These are phyloP conservation scores for Teratosphaeria nubilosa DNA, from an alignment of 2,329 filamentous ascomycete species.

Conservation along the genomic window DNA sequence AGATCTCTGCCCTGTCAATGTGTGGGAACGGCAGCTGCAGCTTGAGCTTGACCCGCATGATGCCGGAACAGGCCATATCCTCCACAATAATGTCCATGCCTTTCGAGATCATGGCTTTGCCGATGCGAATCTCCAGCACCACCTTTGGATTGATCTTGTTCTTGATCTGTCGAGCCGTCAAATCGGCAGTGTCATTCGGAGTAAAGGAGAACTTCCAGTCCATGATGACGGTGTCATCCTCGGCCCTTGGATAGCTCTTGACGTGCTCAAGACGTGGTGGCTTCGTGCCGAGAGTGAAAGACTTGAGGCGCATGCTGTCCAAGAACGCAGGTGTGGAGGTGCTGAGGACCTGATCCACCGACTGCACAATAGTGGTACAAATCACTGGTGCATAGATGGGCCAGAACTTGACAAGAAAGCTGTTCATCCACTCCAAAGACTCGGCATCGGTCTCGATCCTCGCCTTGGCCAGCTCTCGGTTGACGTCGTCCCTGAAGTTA, in stretches of 20 bases:
- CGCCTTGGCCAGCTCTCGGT: slow-evolving; percentile 77
- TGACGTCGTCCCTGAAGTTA: slow-evolving; percentile 92
- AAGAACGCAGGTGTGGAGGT: slow-evolving; percentile 85
- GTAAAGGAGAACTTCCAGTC: slow-evolving; percentile 99
- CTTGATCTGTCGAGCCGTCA: slow-evolving; percentile 81
- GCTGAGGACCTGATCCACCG: slow-evolving; percentile 91
- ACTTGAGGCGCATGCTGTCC: slow-evolving; percentile 87
- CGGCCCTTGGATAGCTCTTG: slow-evolving; percentile 92
- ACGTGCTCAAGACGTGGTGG: slow-evolving; percentile 94
- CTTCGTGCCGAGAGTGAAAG: slow-evolving; percentile 88
- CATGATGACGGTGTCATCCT: slow-evolving; percentile 95
- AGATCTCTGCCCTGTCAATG: slow-evolving; percentile 88
- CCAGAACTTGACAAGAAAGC: slow-evolving; percentile 97
- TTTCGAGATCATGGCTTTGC: slow-evolving; percentile 95
- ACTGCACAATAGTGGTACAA: slow-evolving; percentile 81
- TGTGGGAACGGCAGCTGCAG: slow-evolving; percentile 93
- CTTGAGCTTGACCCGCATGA: slow-evolving; percentile 97
- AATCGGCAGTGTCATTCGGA: slow-evolving; percentile 82
- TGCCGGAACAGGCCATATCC: slow-evolving; percentile 88
- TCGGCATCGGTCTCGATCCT: slow-evolving; percentile 83
- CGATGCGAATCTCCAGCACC: slow-evolving; percentile 85
- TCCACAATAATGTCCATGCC: slow-evolving; percentile 95
- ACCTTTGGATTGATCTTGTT: slow-evolving; percentile 97
- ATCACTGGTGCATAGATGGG: slow-evolving; percentile 95
- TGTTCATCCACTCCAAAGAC: slow-evolving; percentile 98